Evolutionary conservation across 2,329 filamentous ascomycete species (phyloP).

Genomic region (Albifimbria verrucaria): DNA sequence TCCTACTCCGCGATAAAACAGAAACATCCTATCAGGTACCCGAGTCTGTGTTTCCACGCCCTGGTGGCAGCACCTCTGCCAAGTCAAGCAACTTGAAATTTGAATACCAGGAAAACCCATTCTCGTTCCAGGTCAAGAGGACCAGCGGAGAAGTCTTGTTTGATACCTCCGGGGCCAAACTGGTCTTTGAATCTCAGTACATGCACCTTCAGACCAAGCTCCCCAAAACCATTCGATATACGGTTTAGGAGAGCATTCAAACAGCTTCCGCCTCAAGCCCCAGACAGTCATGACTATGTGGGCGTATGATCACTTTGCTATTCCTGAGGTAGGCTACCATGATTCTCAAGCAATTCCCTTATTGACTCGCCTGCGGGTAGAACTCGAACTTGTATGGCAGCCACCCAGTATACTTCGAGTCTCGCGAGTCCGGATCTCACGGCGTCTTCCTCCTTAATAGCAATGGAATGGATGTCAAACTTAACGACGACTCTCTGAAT

Average conservation of each 20-base stretch:
- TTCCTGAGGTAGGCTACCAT: no score
- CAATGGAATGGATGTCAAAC: constrained; percentile 70
- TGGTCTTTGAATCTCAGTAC: constrained; percentile 79
- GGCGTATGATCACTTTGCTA: constrained; percentile 58
- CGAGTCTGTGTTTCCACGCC: constrained; percentile 61
- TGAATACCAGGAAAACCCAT: constrained; percentile 46
- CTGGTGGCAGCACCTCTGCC: constrained; percentile 18
- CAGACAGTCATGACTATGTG: constrained; percentile 62
- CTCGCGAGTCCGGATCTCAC: constrained; percentile 56
- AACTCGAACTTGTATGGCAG: constrained; percentile 68
- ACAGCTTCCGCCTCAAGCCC: constrained; percentile 67
- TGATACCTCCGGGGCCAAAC: constrained; percentile 61
- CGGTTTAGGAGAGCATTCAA: constrained; percentile 74
- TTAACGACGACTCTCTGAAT: constrained; percentile 73
- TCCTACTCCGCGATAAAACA: constrained; percentile 69
- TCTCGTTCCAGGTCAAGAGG: constrained; percentile 61
- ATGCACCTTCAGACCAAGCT: constrained; percentile 68
- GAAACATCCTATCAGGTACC: constrained; percentile 73
- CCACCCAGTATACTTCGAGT: constrained; percentile 74
- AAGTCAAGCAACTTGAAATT: constrained; percentile 44
- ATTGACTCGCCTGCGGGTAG: no score
- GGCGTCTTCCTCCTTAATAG: constrained; percentile 73
- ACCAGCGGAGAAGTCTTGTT: constrained; percentile 54
- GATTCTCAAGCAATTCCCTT: no score
- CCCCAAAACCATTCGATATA: constrained; percentile 67